Evolutionary conservation across 441 rosid genomes (phyloP).

Genomic region (Erodium moschatum): DNA sequence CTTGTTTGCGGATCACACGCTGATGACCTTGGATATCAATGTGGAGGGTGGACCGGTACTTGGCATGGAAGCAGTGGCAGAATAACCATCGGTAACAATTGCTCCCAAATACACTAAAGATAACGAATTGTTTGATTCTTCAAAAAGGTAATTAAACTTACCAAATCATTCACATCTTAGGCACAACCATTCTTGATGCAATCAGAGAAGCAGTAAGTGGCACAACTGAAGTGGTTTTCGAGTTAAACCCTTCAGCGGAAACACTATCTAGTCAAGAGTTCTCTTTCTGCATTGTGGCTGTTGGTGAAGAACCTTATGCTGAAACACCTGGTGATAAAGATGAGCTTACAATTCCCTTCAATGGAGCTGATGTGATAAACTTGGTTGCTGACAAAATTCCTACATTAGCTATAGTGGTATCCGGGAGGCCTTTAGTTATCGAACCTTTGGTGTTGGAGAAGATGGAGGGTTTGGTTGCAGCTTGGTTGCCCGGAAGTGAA

Average conservation of each 20-base stretch:
- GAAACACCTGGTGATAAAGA: conserved; percentile 50
- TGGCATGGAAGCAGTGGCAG: conserved; percentile 64
- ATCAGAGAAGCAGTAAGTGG: conserved; percentile 52
- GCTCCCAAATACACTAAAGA: background rate
- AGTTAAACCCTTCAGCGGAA: conserved; percentile 47
- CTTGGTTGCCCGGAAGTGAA: conserved; percentile 93
- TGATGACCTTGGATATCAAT: conserved; percentile 79
- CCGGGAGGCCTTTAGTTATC: conserved; percentile 67
- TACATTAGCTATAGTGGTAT: conserved; percentile 49
- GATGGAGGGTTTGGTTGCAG: conserved; percentile 55
- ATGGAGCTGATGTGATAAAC: conserved; percentile 44
- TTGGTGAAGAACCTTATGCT: conserved; percentile 80
- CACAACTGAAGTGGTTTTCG: conserved; percentile 56
- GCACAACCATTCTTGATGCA: conserved; percentile 81
- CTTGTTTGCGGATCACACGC: conserved; percentile 77
- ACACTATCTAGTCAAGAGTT: conserved; percentile 41
- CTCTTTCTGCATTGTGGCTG: conserved; percentile 64
- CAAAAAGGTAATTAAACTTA: conserved; percentile 1
- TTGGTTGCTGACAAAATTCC: conserved; percentile 55
- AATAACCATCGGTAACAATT: conserved; percentile 58
- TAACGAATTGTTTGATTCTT: background rate
- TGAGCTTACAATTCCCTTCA: conserved; percentile 49
- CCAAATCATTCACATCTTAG: conserved; percentile 27
- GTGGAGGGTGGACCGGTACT: conserved; percentile 84
- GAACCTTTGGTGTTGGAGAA: conserved; percentile 46